Conservation (phyloP, 371 early-diverging fungal genomes). For the Vairimorpha necatrix region DNA sequence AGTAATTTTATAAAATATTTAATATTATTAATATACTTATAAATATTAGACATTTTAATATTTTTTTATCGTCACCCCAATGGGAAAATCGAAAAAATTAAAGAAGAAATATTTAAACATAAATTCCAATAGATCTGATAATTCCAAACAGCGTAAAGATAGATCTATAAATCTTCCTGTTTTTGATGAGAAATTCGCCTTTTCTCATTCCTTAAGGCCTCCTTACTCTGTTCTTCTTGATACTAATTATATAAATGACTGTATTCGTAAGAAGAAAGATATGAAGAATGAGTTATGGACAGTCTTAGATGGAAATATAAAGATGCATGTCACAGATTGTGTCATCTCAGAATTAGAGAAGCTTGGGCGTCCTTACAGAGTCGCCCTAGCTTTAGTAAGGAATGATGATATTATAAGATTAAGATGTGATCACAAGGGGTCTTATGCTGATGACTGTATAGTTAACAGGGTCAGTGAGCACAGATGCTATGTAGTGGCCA, state of each 20-base stretch:
- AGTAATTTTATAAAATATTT: not conserved
- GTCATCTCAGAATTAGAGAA: conserved; percentile 98
- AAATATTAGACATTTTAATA: not conserved
- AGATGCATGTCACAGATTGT: conserved; percentile 96
- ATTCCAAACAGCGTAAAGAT: no score
- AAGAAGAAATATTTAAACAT: no score
- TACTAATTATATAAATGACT: conserved; percentile 99
- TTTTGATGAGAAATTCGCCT: conserved; percentile 69
- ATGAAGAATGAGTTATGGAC: conserved; percentile 92
- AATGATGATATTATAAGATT: conserved; percentile 71
- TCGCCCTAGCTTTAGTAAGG: conserved; percentile 70
- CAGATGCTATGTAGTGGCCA: conserved; percentile 96
- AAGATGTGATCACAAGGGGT: conserved; percentile 94
- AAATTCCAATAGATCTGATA: no score
- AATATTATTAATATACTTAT: no score
- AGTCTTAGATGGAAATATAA: conserved; percentile 73
- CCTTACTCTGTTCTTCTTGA: conserved; percentile 96
- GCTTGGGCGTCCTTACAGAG: conserved; percentile 85
- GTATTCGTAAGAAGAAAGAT: conserved; percentile 95
- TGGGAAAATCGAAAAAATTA: conserved; percentile 1
- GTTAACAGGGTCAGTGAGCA: conserved; percentile 87
- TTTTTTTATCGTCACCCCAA: not conserved
- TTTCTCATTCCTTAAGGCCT: conserved; percentile 87
- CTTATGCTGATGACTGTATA: conserved; percentile 99
- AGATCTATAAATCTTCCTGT: not conserved